Evolutionary conservation across 148 eudicot genomes (phyloP), one percentile per base, ranked within the genome.

Genomic region (Rhododendron mucronatum): DNA sequence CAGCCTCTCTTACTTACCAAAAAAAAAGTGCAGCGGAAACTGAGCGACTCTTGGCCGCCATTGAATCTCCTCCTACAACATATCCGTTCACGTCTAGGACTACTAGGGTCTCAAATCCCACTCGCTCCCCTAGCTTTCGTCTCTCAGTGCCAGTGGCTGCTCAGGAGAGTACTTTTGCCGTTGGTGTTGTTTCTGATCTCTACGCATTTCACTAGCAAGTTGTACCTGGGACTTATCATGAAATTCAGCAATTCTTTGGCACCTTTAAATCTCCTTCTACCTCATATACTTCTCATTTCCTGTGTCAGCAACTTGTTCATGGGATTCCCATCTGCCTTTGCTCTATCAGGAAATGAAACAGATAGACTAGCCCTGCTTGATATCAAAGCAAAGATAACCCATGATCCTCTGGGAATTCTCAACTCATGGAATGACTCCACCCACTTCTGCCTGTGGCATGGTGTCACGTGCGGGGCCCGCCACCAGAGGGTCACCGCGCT

Each of bases 381-480:
- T 10, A 28, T 84, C 80, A 84, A 84, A 35, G 30, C 80, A 37
- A 48, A 33, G 23, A 35, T 84, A 11, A 50, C 30, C 6, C 26
- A 51, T 4, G 80, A 73, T 11, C 86, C 86, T 30, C 80, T 50
- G 1, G 79, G 74, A 4, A 23, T 74, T 5, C 21, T 84, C 33
- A 48, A 4, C 80, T 74, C 80, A 11, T 84, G 86, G 86, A 84
- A 84, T 50, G 47, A 21, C 16, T 30, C 80, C 80, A 33, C 55
- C 53, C 47, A 84, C 67, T 84, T 73, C 80, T 84, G 86, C 86
- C 86, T 33, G 30, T 84, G 86, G 86, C 48, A 8, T 1, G 86
- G 86, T 10, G 86, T 84, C 9, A 84, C 86, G 7, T 84, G 86
- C 5, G 67, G 80, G 7, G 2, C 18, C 14, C 67, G 8, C 30